Base-by-base conservation (phyloP, 225 moss, liverwort and hornwort species). In the Pleurozium schreberi region DNA sequence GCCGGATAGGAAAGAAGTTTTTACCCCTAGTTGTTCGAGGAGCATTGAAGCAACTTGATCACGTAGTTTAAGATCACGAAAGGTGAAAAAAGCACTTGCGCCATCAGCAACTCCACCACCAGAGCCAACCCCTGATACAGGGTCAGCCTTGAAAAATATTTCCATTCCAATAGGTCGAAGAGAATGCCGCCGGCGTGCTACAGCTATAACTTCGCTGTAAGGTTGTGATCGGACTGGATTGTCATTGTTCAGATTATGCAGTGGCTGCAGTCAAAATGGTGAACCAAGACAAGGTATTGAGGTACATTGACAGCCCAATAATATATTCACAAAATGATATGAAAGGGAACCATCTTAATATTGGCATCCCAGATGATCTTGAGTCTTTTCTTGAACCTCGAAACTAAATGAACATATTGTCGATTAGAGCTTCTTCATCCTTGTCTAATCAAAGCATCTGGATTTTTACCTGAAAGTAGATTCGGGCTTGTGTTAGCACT, bases 221-320 rank as follows among this genome's bases (percentile, higher is more conserved):
- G 95, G 95, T 90, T 97, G 96, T 83, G 98, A 98, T 82, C 96
- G 96, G 76, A 99, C 98, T 85, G 98, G 98, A 89, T 95, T 99
- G 90, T 96, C 97, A 85, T 99, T 95, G 91, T 94, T 96, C 90
- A 99, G 86, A 89, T 99, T 99, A 91, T 97, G 98, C 85, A 99
- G 90, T 88, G 98, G 98, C 98, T 99, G 95, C 95, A 94, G 49
- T 88, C 88, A 90, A 93, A 91, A 85, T 59, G 81, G 36, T 79
- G 59, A 91, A 90, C 76, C 59, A 83, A 89, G n/a, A 68, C 68
- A 85, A 86, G 57, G 16, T 57, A 61, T 81, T 80, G 75, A 92
- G 87, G 84, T 75, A 80, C 47, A 86, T 76, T 75, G 68, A 84
- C 67, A 86, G 73, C 52, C 83, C 59, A 90, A 36, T 52, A 43